These are phyloP conservation scores for Castanospermum australe DNA, from an alignment of 306 rosid genomes.

Conservation along the genomic window DNA sequence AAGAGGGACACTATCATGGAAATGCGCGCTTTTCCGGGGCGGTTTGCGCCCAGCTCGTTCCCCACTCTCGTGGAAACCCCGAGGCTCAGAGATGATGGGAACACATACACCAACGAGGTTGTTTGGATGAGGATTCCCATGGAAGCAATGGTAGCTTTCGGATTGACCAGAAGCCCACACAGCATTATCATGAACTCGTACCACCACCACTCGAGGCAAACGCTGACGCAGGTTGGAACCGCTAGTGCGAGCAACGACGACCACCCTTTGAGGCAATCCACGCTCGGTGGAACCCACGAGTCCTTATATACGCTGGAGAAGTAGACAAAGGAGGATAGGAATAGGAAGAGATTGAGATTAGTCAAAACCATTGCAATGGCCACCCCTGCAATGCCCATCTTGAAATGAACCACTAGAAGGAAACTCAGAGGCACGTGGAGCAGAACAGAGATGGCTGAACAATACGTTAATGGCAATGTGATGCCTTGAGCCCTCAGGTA, in stretches of 20 bases:
- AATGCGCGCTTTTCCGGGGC: constrained; percentile 71
- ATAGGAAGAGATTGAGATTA: constrained; percentile 66
- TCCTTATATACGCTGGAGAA: constrained; percentile 66
- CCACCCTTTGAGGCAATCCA: constrained; percentile 82
- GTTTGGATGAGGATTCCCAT: constrained; percentile 96
- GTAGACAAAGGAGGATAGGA: constrained; percentile 55
- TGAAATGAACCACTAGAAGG: constrained; percentile 60
- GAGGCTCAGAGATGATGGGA: constrained; percentile 85
- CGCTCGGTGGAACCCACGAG: constrained; percentile 78
- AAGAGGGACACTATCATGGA: constrained; percentile 76
- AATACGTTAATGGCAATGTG: constrained; percentile 79
- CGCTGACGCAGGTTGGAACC: constrained; percentile 83
- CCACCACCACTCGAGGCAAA: constrained; percentile 99
- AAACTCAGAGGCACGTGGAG: constrained; percentile 81
- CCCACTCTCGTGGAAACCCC: constrained; percentile 88
- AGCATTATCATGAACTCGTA: constrained; percentile 92
- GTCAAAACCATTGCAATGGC: constrained; percentile 87
- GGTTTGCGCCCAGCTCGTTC: constrained; percentile 79
- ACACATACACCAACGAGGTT: constrained; percentile 84
- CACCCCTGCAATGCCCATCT: constrained; percentile 82
- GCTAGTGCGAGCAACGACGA: constrained; percentile 72
- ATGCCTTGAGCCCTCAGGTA: constrained; percentile 81
- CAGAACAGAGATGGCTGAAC: constrained; percentile 77
- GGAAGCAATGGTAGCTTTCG: constrained; percentile 88
- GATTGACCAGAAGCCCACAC: constrained; percentile 74